Evolutionary conservation across 768 basidiomycete species (phyloP).

Genomic region (Russula foetens): DNA sequence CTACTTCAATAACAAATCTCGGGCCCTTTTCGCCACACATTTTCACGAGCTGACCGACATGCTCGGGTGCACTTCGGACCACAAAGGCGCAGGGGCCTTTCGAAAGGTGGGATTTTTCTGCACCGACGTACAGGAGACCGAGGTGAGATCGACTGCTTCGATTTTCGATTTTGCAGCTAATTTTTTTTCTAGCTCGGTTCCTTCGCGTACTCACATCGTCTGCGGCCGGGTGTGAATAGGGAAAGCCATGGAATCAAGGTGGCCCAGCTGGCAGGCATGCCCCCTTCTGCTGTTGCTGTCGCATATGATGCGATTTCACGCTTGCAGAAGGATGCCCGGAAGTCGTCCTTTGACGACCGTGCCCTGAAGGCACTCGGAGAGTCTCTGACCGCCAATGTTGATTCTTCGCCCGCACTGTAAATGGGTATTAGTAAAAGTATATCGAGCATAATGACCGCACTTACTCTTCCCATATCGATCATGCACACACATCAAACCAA

Average conservation of each 20-base stretch:
- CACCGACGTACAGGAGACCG: constrained; percentile 74
- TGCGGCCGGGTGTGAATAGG: constrained; percentile 78
- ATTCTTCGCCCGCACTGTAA: not conserved
- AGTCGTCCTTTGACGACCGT: not conserved
- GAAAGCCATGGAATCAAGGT: constrained; percentile 90
- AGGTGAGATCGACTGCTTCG: constrained; percentile 37
- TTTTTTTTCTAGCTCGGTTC: constrained; percentile 47
- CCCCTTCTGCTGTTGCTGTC: constrained; percentile 47
- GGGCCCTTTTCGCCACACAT: constrained; percentile 96
- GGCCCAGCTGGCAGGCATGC: constrained; percentile 82
- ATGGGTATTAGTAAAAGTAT: not conserved
- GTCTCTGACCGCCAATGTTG: constrained; percentile 5
- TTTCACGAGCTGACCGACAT: constrained; percentile 91
- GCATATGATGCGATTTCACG: constrained; percentile 47
- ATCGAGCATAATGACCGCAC: not conserved
- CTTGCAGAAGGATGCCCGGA: constrained; percentile 25
- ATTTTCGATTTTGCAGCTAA: not conserved
- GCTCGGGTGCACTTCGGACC: constrained; percentile 50
- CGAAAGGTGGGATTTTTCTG: constrained; percentile 74
- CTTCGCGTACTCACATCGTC: constrained; percentile 77
- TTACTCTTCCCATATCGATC: not conserved
- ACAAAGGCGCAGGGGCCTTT: constrained; percentile 42
- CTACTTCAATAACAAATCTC: constrained; percentile 57
- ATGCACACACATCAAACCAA: not conserved
- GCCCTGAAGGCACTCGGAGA: constrained; percentile 14